Conservation (phyloP, 2,329 filamentous ascomycete species). For the Xylaria sp. region DNA sequence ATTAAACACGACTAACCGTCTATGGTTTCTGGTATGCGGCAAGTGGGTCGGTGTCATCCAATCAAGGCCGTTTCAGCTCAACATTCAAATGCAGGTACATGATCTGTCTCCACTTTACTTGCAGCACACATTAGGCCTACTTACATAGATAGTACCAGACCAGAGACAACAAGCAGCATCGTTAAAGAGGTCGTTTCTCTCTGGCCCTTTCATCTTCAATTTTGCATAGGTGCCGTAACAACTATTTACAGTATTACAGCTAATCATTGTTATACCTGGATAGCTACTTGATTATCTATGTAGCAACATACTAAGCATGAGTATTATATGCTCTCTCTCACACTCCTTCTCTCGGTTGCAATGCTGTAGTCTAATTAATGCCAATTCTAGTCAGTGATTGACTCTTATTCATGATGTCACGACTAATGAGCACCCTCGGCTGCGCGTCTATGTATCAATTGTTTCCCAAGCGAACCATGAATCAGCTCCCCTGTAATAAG, state of each 20-base stretch:
- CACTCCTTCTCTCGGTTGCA: neutral
- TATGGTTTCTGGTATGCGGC: slow-evolving; percentile 20
- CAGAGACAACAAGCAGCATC: no score
- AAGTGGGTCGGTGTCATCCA: slow-evolving; percentile 27
- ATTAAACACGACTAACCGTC: slow-evolving; percentile 19
- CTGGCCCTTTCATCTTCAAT: no score
- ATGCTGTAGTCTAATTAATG: neutral
- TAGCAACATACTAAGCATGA: no score
- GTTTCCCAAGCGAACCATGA: neutral
- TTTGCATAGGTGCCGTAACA: no score
- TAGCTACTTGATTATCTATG: no score
- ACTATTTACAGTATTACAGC: no score
- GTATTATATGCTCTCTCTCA: no score
- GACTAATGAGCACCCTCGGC: slow-evolving; percentile 2
- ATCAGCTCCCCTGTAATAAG: neutral
- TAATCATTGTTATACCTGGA: no score
- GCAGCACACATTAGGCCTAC: slow-evolving; percentile 6
- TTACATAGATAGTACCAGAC: no score
- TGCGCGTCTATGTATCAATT: neutral
- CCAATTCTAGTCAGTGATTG: neutral
- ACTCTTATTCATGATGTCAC: neutral
- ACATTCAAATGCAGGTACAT: slow-evolving; percentile 37
- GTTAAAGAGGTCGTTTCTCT: no score
- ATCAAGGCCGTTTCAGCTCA: slow-evolving; percentile 10
- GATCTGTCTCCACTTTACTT: slow-evolving; percentile 4